Percentiles rank a stretch among this genome's conserved stretches.
phyloP scores from a whole-genome alignment of 2,329 filamentous ascomycete genomes.

The Fusarium chlamydosporum region DNA sequence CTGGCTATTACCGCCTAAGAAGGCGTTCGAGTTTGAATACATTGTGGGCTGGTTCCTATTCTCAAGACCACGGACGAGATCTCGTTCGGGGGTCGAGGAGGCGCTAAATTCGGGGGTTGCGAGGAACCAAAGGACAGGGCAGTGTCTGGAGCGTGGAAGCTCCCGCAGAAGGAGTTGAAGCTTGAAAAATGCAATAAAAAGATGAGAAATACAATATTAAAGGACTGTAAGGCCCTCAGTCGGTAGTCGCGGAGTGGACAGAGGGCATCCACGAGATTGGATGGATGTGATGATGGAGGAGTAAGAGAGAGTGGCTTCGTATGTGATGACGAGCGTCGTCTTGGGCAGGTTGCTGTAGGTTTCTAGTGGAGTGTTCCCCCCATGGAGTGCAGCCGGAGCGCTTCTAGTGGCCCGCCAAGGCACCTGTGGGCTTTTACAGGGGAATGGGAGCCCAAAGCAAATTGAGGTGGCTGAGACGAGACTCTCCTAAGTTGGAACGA shows the following conservation, averaged over 20 bases:
- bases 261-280: conserved; percentile 35
- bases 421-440: conserved; percentile 27
- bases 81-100: conserved; percentile 35
- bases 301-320: conserved; percentile 37
- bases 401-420: conserved; percentile 30
- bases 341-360: conserved; percentile 31
- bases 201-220: conserved; percentile 43
- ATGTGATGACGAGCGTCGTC: conserved; percentile 39
- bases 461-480: conserved; percentile 43
- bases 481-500: conserved; percentile 23
- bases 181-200: conserved; percentile 31
- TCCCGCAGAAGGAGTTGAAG: conserved; percentile 11
- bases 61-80: conserved; percentile 33
- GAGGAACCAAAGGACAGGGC: conserved; percentile 15
- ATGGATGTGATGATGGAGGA: conserved; percentile 37
- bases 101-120: conserved; percentile 42
- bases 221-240: conserved; percentile 32
- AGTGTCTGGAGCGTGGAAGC: conserved; percentile 27
- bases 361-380: conserved; percentile 34
- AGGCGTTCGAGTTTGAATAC: conserved; percentile 93
- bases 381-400: conserved; percentile 26
- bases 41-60: conserved; percentile 63
- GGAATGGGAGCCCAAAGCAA: conserved; percentile 36
- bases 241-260: conserved; percentile 29
- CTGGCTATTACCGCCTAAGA: conserved; percentile 82